A percentile compares a stretch with the other conserved stretches of the same genome.
Evolutionary conservation across 2,329 filamentous ascomycete genomes (phyloP).

Genomic region (Albifimbria verrucaria): DNA sequence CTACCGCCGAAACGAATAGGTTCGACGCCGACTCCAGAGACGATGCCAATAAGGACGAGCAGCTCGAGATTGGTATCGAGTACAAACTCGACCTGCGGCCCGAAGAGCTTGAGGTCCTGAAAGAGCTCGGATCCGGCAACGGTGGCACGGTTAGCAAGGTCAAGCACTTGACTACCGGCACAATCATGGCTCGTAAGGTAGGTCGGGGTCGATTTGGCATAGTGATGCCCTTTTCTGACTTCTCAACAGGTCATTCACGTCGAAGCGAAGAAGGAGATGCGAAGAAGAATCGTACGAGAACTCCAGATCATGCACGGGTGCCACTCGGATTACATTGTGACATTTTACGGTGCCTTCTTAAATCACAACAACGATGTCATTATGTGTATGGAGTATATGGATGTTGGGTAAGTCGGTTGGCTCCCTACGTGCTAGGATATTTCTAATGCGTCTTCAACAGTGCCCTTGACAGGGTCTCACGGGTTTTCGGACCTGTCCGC

Average conservation of each 20-base stretch:
- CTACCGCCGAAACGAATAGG: slow-evolving; percentile 70
- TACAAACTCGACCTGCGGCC: slow-evolving; percentile 90
- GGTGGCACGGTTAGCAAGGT: slow-evolving; percentile 98
- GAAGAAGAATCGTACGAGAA: slow-evolving; percentile 94
- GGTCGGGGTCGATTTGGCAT: slow-evolving; percentile 1
- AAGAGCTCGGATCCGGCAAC: slow-evolving; percentile 93
- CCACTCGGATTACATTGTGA: slow-evolving; percentile 95
- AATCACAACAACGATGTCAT: slow-evolving; percentile 97
- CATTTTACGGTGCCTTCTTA: slow-evolving; percentile 95
- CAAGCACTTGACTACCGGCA: slow-evolving; percentile 88
- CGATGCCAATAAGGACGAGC: slow-evolving; percentile 51
- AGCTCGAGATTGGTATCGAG: slow-evolving; percentile 93
- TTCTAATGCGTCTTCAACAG: slow-evolving; percentile 43
- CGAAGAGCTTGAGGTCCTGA: slow-evolving; percentile 88
- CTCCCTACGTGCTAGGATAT: background rate
- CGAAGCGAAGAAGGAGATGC: slow-evolving; percentile 94
- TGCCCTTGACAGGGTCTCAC: slow-evolving; percentile 88
- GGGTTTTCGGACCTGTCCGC: slow-evolving; percentile 89
- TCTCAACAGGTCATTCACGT: slow-evolving; percentile 82
- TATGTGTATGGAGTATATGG: slow-evolving; percentile 99
- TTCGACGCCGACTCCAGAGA: slow-evolving; percentile 58
- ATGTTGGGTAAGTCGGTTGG: slow-evolving; percentile 80
- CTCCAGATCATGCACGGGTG: slow-evolving; percentile 98
- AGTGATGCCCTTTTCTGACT: slow-evolving; percentile 10
- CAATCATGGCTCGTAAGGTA: slow-evolving; percentile 97